Base-by-base conservation (phyloP, 495 filamentous ascomycete genomes). In the Xylaria venustula region DNA sequence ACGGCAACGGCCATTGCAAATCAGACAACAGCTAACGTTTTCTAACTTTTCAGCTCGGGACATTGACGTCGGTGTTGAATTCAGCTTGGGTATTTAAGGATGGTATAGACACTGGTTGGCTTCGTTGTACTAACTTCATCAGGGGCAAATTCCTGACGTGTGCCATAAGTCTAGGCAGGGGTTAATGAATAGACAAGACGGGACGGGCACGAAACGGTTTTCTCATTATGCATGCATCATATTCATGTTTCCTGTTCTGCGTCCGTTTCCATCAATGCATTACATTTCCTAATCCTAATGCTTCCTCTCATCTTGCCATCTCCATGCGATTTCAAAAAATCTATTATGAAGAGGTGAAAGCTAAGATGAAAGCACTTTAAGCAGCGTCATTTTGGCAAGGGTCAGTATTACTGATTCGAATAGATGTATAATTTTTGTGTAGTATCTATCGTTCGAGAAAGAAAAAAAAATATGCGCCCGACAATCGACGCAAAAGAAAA, bases 11-110 rank as follows among this genome's bases (percentile, higher is more conserved):
- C 15, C 6, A 6, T n/a, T 42, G 22, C 34, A 1, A 48, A 3
- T 19, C 34, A 57, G n/a, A 46, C 53, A 61, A 11, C 2, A 48
- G 20, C 49, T 61, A 48, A 61, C 50, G 11, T 17, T 37, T 23
- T 28, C 44, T 34, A 34, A 46, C n/a, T 61, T 55, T 42, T 7
- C 63, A 87, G 92, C 93, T 71, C 90, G 94, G 64, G 94, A 97
- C 69, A 96, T 97, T 72, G 94, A 98, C 71, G 93, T 98, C 58
- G 94, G 92, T 56, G 94, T 98, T 65, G 93, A 97, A 76, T 98
- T 98, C 77, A 93, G 89, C 66, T 84, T 97, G 66, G 94, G 92
- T 74, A 95, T 98, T 78, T 98, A 89, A 81, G 71, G 71, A 70
- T 19, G 47, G 63, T 59, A 59, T 63, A 69, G 67, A 70, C 59